A percentile compares a stretch with the other conserved stretches of the same genome.
phyloP scores from a whole-genome alignment of 2,329 filamentous ascomycete species.

The Pyrenophora tritici-repentis region DNA sequence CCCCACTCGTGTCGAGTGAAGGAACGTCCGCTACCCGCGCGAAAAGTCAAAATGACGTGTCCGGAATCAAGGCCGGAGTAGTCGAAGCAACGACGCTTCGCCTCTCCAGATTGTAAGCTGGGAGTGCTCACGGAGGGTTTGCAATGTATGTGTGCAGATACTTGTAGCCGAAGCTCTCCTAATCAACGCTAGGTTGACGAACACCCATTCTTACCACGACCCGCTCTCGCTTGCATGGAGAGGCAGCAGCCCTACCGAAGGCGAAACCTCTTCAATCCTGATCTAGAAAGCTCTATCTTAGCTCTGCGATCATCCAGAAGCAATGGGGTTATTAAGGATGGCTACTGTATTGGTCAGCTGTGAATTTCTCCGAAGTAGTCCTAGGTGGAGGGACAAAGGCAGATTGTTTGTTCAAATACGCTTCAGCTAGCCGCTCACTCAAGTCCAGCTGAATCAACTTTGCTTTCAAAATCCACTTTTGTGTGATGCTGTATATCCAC shows the following conservation, averaged over 20 bases:
- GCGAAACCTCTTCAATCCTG: constrained; percentile 17
- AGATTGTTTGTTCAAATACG: constrained; percentile 30
- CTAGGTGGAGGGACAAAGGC: constrained; percentile 27
- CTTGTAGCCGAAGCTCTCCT: constrained; percentile 1
- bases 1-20: constrained; percentile 63
- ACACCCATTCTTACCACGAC: constrained; percentile 46
- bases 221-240: constrained; percentile 44
- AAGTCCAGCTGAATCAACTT: constrained; percentile 31
- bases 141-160: constrained; percentile 32
- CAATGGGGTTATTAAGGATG: constrained; percentile 25
- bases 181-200: constrained; percentile 35
- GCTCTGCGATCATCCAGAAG: constrained; percentile 17
- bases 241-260: constrained; percentile 33
- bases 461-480: not conserved
- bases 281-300: constrained; percentile 26
- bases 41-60: constrained; percentile 41
- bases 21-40: constrained; percentile 58
- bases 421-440: constrained; percentile 38
- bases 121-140: constrained; percentile 45
- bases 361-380: constrained; percentile 29
- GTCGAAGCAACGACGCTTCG: constrained; percentile 41
- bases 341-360: constrained; percentile 35
- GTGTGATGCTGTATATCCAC: not conserved
- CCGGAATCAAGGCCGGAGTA: constrained; percentile 34
- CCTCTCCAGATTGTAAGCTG: constrained; percentile 50